Percentiles rank a stretch among this genome's conserved stretches.
Conservation (phyloP, 768 basidiomycete genomes). For the Podaxis sp. region DNA sequence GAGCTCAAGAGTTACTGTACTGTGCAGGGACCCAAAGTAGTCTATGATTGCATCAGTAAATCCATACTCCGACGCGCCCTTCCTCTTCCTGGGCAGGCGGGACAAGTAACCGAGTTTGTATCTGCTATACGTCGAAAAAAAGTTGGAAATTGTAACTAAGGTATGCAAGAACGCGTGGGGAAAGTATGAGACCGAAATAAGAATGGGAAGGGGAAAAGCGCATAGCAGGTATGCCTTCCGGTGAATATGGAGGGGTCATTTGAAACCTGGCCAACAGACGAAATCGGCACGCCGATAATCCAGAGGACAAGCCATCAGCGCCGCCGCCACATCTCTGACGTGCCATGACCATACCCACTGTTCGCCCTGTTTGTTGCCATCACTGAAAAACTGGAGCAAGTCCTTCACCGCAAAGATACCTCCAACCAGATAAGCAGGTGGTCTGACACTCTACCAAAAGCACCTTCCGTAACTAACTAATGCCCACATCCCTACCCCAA, state of each 20-base stretch:
- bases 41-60: too few relatives aligned
- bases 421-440: not conserved
- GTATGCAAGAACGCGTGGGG: too few relatives aligned
- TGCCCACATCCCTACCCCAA: not conserved
- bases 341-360: not conserved
- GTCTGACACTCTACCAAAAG: too few relatives aligned
- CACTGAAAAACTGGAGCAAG: not conserved
- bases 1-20: too few relatives aligned
- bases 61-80: too few relatives aligned
- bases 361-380: not conserved
- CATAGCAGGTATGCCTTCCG: not conserved
- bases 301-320: constrained; percentile 1
- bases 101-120: too few relatives aligned
- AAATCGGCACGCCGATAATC: not conserved
- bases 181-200: too few relatives aligned
- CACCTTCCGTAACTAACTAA: not conserved
- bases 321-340: not conserved
- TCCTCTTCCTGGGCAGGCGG: too few relatives aligned
- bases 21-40: too few relatives aligned
- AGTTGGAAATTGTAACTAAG: too few relatives aligned
- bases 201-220: too few relatives aligned
- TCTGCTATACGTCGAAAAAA: too few relatives aligned
- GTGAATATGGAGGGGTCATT: not conserved
- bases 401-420: not conserved
- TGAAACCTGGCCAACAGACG: not conserved